Evolutionary conservation across 148 eudicot species (phyloP), one percentile per base, ranked within the genome.

Genomic region (Amaranthus hypochondriacus): DNA sequence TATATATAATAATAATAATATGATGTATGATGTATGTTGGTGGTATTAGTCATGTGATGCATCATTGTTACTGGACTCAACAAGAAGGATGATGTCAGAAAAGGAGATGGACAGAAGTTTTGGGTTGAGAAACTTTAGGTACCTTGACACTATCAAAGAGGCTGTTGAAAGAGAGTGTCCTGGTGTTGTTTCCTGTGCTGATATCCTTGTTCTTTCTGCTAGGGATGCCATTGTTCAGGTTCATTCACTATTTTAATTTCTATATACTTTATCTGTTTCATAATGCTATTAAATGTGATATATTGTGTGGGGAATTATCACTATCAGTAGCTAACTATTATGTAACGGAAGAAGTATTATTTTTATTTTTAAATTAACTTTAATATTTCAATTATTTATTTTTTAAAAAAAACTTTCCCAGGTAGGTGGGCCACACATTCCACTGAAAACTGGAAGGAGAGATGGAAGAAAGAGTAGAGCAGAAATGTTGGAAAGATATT

Each of bases 141-240:
- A 95, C 85, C 86, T 95, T 70, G 99, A 95, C 70, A 82, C 88
- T 79, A 95, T 95, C 61, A 95, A 95, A 74, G 99, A 95, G 72
- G 97, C 99, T 75, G 69, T 92, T n/a, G 99, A 95, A 78, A 87
- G 99, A 73, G 99, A 95, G 81, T 95, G 99, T 76, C 96, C 97
- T 49, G 96, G 91, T 46, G 96, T 92, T 66, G 99, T 95, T 54
- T 95, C 99, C 44, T 95, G 99, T 78, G 75, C 99, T 43, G 97
- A 95, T 79, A 95, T 95, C 73, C 96, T 95, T 62, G 99, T 95
- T 1, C 70, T 95, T 66, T 92, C 99, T 28, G 99, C 86, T 9
- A 87, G 99, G 85, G 97, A 95, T 78, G 99, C 92, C 74, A 89
- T 95, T 79, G 90, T 80, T 73, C 73, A 83, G 86, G 97, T 91